These are phyloP conservation scores for Canavalia gladiata DNA, from an alignment of 306 rosid genomes.

Conservation along the genomic window DNA sequence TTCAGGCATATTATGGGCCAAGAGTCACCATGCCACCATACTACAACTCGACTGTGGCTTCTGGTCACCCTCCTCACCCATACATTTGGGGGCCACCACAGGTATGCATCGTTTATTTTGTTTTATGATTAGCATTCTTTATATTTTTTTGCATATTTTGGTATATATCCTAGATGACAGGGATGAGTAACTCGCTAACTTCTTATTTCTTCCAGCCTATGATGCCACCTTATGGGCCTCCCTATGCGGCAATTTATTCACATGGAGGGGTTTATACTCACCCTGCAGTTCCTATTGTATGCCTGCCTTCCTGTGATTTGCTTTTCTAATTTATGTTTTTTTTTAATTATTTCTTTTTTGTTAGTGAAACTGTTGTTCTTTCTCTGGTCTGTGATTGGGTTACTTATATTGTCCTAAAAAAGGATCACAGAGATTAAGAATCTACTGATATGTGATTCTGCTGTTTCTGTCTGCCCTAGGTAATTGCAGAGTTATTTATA, in stretches of 20 bases:
- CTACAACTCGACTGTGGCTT: slow-evolving; percentile 77
- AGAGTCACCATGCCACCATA: slow-evolving; percentile 88
- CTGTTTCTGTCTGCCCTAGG: slow-evolving; percentile 15
- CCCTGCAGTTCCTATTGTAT: slow-evolving; percentile 81
- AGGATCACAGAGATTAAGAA: neutral
- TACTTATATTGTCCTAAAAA: neutral
- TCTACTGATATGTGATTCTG: neutral
- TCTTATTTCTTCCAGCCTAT: slow-evolving; percentile 70
- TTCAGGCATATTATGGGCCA: slow-evolving; percentile 93
- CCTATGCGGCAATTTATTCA: slow-evolving; percentile 88
- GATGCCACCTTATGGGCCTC: slow-evolving; percentile 92
- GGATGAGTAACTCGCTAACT: slow-evolving; percentile 31
- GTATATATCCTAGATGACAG: slow-evolving; percentile 28
- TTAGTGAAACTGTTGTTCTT: slow-evolving; percentile 31
- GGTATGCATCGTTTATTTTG: slow-evolving; percentile 55
- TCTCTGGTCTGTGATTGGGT: slow-evolving; percentile 27
- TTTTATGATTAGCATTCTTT: slow-evolving; percentile 6
- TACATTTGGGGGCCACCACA: slow-evolving; percentile 98
- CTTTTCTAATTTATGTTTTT: neutral
- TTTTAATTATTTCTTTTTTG: neutral
- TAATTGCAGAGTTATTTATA: neutral
- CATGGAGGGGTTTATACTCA: slow-evolving; percentile 88
- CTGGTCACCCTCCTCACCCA: slow-evolving; percentile 90
- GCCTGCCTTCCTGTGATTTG: slow-evolving; percentile 44
- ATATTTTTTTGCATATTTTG: slow-evolving; percentile 3